Evolutionary conservation across 805 yeast genomes (phyloP).

Genomic region (Cyberlindnera xishuangbannaensis): DNA sequence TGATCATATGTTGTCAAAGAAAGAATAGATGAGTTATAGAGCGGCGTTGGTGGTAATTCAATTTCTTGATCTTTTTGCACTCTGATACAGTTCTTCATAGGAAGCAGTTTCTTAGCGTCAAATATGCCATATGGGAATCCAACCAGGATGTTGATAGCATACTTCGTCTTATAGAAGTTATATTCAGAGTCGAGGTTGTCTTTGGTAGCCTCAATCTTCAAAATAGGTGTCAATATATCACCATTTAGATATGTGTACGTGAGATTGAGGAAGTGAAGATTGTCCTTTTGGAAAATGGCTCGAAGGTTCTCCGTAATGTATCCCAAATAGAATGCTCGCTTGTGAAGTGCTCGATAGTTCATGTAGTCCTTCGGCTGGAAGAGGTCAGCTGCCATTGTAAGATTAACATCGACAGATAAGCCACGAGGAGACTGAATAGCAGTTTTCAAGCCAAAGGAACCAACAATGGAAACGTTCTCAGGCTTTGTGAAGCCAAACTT

Average conservation of each 20-base stretch:
- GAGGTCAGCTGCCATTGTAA: slow-evolving; percentile 72
- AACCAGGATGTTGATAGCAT: slow-evolving; percentile 64
- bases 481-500: slow-evolving; percentile 68
- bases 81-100: slow-evolving; percentile 78
- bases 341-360: slow-evolving; percentile 85
- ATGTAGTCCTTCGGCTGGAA: slow-evolving; percentile 86
- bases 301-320: slow-evolving; percentile 64
- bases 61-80: slow-evolving; percentile 36
- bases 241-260: slow-evolving; percentile 70
- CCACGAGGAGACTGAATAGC: slow-evolving; percentile 62
- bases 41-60: slow-evolving; percentile 69
- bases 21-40: slow-evolving; percentile 77
- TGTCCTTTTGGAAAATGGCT: slow-evolving; percentile 44
- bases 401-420: slow-evolving; percentile 67
- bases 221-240: slow-evolving; percentile 70
- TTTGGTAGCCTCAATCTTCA: slow-evolving; percentile 54
- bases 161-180: slow-evolving; percentile 64
- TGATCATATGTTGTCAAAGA: slow-evolving; percentile 63
- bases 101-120: slow-evolving; percentile 68
- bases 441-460: slow-evolving; percentile 85
- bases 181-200: slow-evolving; percentile 38
- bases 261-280: slow-evolving; percentile 42
- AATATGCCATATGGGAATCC: slow-evolving; percentile 70
- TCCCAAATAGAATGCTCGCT: slow-evolving; percentile 83
- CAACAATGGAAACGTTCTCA: slow-evolving; percentile 69